Evolutionary conservation across 2,329 filamentous ascomycete genomes (phyloP).

Genomic region (Paraphoma sp.): DNA sequence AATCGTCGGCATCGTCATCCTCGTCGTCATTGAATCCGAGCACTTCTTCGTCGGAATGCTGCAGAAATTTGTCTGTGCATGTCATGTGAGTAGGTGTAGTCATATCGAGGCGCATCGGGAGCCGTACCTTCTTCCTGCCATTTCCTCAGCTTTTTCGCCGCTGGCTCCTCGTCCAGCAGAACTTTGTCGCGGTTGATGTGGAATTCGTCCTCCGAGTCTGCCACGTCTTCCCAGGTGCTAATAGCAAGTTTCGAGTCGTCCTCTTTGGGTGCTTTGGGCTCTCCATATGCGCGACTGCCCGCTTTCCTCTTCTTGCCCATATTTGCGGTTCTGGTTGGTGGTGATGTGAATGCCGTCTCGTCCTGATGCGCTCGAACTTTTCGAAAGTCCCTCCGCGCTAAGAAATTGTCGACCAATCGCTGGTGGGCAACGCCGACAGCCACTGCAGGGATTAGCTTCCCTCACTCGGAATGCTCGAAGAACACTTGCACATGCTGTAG

Average conservation of each 20-base stretch:
- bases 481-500: background rate
- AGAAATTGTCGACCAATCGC: background rate
- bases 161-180: conserved; percentile 80
- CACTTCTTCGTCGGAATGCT: conserved; percentile 69
- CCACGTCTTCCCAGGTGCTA: conserved; percentile 78
- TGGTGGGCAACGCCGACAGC: conserved; percentile 5
- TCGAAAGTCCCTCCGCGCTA: conserved; percentile 5
- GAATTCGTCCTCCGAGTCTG: conserved; percentile 94
- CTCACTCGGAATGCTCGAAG: background rate
- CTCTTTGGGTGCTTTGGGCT: conserved; percentile 42
- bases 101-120: no score
- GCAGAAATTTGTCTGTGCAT: conserved; percentile 60
- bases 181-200: conserved; percentile 87
- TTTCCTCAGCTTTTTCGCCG: conserved; percentile 77
- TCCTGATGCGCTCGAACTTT: conserved; percentile 26
- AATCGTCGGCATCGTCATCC: conserved; percentile 49
- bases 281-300: conserved; percentile 53
- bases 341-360: conserved; percentile 12
- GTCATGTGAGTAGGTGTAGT: background rate
- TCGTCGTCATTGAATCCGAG: conserved; percentile 60
- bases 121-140: conserved; percentile 68
- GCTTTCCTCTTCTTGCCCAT: conserved; percentile 74
- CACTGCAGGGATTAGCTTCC: background rate
- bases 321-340: conserved; percentile 5
- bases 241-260: conserved; percentile 63